Evolutionary conservation across 306 rosid genomes (phyloP).

Genomic region (Begonia loranthoides): DNA sequence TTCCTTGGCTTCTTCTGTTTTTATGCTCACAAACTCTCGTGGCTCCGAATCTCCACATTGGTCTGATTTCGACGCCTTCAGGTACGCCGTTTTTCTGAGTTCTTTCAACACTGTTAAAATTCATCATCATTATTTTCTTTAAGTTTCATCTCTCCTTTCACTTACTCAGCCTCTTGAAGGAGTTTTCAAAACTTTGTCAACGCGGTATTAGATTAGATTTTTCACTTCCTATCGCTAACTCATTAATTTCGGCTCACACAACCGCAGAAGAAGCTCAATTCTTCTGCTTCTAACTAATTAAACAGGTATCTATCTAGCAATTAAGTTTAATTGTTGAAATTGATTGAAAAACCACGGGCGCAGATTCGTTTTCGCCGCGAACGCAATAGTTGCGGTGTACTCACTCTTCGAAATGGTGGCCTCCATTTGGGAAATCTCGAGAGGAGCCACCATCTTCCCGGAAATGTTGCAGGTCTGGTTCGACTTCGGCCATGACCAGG

Average conservation of each 20-base stretch:
- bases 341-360: not conserved
- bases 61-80: constrained; percentile 85
- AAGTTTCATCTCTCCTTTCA: not conserved
- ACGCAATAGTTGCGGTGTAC: constrained; percentile 68
- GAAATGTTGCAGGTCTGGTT: constrained; percentile 90
- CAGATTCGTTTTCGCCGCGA: constrained; percentile 87
- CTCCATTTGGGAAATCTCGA: constrained; percentile 86
- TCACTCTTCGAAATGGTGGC: constrained; percentile 77
- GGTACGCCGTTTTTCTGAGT: constrained; percentile 22
- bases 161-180: not conserved
- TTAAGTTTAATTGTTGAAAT: not conserved
- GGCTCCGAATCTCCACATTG: constrained; percentile 54
- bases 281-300: constrained; percentile 5
- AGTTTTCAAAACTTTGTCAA: not conserved
- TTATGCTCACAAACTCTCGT: constrained; percentile 76
- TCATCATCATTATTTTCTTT: not conserved
- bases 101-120: not conserved
- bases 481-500: constrained; percentile 99
- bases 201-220: no score
- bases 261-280: no score
- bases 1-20: constrained; percentile 60
- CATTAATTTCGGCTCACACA: no score
- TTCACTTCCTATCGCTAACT: no score
- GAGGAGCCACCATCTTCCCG: constrained; percentile 70
- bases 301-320: not conserved